These are phyloP conservation scores for Apophysomyces variabilis DNA, from an alignment of 371 early-diverging fungal species.

Conservation along the genomic window DNA sequence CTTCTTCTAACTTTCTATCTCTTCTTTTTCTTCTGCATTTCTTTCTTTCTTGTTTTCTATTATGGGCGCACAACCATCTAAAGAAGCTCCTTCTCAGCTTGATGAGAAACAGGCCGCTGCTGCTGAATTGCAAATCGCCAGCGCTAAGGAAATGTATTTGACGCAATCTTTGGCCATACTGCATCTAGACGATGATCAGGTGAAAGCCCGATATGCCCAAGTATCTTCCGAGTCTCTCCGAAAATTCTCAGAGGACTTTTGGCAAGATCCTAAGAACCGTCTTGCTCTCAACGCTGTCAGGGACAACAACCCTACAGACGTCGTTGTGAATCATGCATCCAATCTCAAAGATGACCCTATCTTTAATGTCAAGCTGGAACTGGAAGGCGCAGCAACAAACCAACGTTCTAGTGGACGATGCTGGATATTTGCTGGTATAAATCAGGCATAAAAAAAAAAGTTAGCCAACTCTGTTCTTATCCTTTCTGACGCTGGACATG, in stretches of 20 bases:
- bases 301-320: slow-evolving; percentile 58
- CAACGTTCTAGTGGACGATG: slow-evolving; percentile 84
- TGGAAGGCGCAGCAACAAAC: slow-evolving; percentile 72
- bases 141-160: slow-evolving; percentile 15
- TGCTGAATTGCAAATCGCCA: neutral
- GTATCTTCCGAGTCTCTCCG: slow-evolving; percentile 33
- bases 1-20: neutral
- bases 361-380: slow-evolving; percentile 65
- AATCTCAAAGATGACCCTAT: slow-evolving; percentile 51
- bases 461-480: neutral
- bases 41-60: neutral
- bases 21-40: slow-evolving; percentile 5
- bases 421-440: slow-evolving; percentile 81
- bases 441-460: slow-evolving; percentile 19
- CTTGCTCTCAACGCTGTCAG: slow-evolving; percentile 71
- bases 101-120: slow-evolving; percentile 20
- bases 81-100: neutral
- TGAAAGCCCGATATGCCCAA: slow-evolving; percentile 29
- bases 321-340: slow-evolving; percentile 61
- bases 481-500: neutral
- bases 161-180: slow-evolving; percentile 23
- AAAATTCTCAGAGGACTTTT: slow-evolving; percentile 53
- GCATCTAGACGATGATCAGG: slow-evolving; percentile 24
- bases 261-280: slow-evolving; percentile 67
- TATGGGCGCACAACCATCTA: slow-evolving; percentile 24